Evolutionary conservation across 768 basidiomycete species (phyloP).

Genomic region (Xerocomus spinulosus): DNA sequence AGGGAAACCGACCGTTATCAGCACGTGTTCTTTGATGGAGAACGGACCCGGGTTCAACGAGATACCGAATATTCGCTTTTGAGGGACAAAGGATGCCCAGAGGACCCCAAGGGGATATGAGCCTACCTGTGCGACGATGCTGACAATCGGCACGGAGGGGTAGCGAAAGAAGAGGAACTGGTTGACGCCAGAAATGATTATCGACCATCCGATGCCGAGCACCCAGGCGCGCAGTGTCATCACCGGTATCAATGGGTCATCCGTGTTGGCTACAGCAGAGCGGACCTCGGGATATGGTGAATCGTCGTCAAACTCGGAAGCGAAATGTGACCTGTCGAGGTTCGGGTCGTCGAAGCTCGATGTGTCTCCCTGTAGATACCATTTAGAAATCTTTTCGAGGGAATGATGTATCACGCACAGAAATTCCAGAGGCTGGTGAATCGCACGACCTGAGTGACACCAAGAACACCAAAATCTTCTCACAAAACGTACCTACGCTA

Average conservation of each 20-base stretch:
- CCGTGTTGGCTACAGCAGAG: constrained; percentile 65
- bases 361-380: neutral
- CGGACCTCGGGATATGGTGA: constrained; percentile 73
- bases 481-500: constrained; percentile 17
- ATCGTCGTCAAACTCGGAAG: constrained; percentile 45
- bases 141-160: constrained; percentile 59
- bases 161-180: constrained; percentile 78
- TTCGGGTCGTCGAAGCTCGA: constrained; percentile 26
- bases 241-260: constrained; percentile 59
- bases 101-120: constrained; percentile 64
- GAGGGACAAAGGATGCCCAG: constrained; percentile 51
- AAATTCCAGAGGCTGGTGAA: constrained; percentile 13
- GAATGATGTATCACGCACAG: constrained; percentile 12
- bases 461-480: neutral
- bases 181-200: constrained; percentile 61
- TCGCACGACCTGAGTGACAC: neutral
- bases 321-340: constrained; percentile 14
- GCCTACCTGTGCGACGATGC: constrained; percentile 65
- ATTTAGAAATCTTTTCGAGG: neutral
- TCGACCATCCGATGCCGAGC: constrained; percentile 67
- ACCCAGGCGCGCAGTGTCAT: constrained; percentile 66
- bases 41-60: constrained; percentile 73
- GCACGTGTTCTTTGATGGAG: constrained; percentile 72
- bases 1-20: constrained; percentile 45
- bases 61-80: constrained; percentile 52